Conservation (phyloP, 371 early-diverging fungal genomes). For the Circinella umbellata region DNA sequence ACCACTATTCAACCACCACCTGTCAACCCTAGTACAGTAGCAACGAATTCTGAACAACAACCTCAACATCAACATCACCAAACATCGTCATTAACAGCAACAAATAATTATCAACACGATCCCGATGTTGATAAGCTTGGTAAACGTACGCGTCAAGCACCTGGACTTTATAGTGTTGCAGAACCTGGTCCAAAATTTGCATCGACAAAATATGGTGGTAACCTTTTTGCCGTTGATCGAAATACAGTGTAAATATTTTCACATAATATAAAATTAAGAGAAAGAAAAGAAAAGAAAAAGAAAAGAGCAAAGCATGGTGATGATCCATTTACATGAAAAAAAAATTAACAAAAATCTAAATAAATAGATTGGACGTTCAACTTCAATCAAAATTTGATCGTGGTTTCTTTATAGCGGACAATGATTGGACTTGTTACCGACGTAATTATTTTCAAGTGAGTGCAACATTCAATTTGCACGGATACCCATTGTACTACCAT, state of each 20-base stretch:
- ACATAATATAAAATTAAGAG: not conserved
- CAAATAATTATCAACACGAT: not conserved
- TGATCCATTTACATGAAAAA: not conserved
- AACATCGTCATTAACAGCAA: not conserved
- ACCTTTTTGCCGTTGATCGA: conserved; percentile 21
- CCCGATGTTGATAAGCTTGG: not conserved
- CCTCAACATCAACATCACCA: not conserved
- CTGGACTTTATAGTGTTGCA: conserved; percentile 12
- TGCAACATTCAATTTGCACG: conserved; percentile 67
- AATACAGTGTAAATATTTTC: conserved; percentile 13
- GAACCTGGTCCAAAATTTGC: conserved; percentile 27
- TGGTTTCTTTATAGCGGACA: conserved; percentile 82
- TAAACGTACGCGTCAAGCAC: conserved; percentile 16
- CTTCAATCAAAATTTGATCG: conserved; percentile 74
- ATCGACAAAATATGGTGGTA: conserved; percentile 28
- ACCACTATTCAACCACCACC: conserved; percentile 6
- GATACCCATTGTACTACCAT: conserved; percentile 34
- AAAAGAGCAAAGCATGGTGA: too few species aligned
- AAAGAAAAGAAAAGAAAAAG: too few species aligned
- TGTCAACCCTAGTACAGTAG: not conserved
- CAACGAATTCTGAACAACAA: not conserved
- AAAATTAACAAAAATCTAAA: not conserved
- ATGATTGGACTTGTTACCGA: conserved; percentile 94
- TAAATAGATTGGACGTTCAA: conserved; percentile 34
- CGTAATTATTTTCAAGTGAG: conserved; percentile 95